A percentile compares a stretch with the other conserved stretches of the same genome.
phyloP scores from a whole-genome alignment of 345 rosid species.

The Pseudoturritis turrita region DNA sequence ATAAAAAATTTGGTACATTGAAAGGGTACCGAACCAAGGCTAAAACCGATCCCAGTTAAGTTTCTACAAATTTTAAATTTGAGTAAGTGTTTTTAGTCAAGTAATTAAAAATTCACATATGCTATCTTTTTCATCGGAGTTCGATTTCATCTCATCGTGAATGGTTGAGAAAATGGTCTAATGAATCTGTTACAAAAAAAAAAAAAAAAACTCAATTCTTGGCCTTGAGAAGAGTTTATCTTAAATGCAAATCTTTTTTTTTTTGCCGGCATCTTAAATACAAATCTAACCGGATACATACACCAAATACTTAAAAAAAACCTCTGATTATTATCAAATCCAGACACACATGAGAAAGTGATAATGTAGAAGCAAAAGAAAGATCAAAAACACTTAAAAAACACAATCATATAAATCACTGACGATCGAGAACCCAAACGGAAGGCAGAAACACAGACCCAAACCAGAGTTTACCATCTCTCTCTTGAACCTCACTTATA shows the following conservation, averaged over 20 bases:
- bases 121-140: too few relatives aligned
- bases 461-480: slow-evolving; percentile 42
- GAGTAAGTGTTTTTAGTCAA: too few relatives aligned
- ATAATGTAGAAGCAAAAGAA: neutral
- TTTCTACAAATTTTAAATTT: too few relatives aligned
- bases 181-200: too few relatives aligned
- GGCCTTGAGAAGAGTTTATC: neutral
- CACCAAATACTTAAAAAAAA: neutral
- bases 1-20: too few relatives aligned
- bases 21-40: too few relatives aligned
- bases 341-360: neutral
- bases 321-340: neutral
- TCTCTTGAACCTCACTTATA: slow-evolving; percentile 66
- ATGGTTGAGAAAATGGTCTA: too few relatives aligned
- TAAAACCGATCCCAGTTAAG: too few relatives aligned
- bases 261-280: neutral
- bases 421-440: slow-evolving; percentile 39
- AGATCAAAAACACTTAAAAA: neutral
- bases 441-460: slow-evolving; percentile 45
- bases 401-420: neutral
- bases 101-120: too few relatives aligned
- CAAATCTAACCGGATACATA: neutral
- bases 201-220: too few relatives aligned
- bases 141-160: too few relatives aligned
- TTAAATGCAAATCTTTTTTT: neutral